phyloP scores from a whole-genome alignment of 768 basidiomycete genomes.

The Trametes gibbosa region DNA sequence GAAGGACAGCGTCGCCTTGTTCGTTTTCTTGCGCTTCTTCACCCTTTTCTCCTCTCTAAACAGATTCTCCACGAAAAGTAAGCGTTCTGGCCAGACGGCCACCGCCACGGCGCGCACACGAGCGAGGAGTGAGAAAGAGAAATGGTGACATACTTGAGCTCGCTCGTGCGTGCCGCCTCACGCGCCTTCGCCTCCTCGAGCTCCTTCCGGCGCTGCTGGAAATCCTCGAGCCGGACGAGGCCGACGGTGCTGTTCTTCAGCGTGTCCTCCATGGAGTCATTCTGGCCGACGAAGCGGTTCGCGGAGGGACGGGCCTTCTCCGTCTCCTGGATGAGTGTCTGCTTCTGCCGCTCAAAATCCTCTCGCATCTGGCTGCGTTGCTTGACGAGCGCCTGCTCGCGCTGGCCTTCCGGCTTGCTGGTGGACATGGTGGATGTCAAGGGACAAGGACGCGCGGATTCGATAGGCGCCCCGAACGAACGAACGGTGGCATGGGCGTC shows the following conservation, averaged over 20 bases:
- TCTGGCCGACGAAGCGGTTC: conserved; percentile 89
- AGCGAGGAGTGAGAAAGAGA: conserved; percentile 27
- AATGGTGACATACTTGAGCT: conserved; percentile 73
- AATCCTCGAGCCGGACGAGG: conserved; percentile 88
- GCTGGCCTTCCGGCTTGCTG: conserved; percentile 78
- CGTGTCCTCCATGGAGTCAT: conserved; percentile 92
- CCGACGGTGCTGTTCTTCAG: conserved; percentile 91
- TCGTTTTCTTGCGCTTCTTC: conserved; percentile 91
- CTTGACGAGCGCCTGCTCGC: conserved; percentile 82
- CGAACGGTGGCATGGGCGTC: conserved; percentile 6
- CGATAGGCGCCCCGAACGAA: conserved; percentile 26
- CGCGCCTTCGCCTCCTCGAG: conserved; percentile 89
- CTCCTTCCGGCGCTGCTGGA: conserved; percentile 84
- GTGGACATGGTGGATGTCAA: conserved; percentile 53
- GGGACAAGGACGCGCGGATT: conserved; percentile 4
- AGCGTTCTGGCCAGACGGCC: conserved; percentile 26
- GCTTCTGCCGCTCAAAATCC: conserved; percentile 79
- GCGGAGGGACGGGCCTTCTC: conserved; percentile 87
- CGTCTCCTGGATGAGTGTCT: conserved; percentile 80
- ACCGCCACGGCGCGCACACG: conserved; percentile 11
- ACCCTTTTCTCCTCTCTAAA: conserved; percentile 86
- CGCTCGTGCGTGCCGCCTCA: conserved; percentile 81
- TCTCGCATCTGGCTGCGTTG: conserved; percentile 78
- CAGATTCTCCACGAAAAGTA: conserved; percentile 75
- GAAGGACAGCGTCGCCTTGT: conserved; percentile 89